A percentile compares a stretch with the other conserved stretches of the same genome.
These are phyloP conservation scores for Kluyveromyces lactis DNA, from an alignment of 805 yeast species.

Conservation along the genomic window DNA sequence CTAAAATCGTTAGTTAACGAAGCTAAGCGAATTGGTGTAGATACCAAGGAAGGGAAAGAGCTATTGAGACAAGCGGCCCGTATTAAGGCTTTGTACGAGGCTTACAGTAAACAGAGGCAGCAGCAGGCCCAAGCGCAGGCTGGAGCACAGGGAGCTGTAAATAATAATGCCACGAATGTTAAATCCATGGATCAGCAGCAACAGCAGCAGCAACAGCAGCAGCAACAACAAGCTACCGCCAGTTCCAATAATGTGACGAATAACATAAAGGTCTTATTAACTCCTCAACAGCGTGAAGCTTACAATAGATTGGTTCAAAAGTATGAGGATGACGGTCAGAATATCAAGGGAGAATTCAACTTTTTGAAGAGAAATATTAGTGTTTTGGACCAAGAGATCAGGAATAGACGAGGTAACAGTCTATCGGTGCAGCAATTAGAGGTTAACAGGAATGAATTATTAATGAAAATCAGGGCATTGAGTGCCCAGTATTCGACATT, in stretches of 20 bases:
- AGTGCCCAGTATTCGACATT: constrained; percentile 20
- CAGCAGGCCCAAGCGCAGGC: constrained; percentile 19
- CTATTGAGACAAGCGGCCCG: constrained; percentile 55
- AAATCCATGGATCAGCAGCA: constrained; percentile 5
- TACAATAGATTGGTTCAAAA: constrained; percentile 21
- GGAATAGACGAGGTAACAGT: constrained; percentile 17
- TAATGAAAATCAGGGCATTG: constrained; percentile 19
- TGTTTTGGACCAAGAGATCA: constrained; percentile 22
- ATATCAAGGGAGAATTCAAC: constrained; percentile 24
- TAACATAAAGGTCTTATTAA: constrained; percentile 23
- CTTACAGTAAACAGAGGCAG: constrained; percentile 36
- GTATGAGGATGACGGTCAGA: constrained; percentile 24
- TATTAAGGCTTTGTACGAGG: constrained; percentile 51
- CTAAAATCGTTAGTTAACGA: constrained; percentile 50
- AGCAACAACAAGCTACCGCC: constrained; percentile 9
- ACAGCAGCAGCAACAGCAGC: constrained; percentile 8
- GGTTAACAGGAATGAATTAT: constrained; percentile 20
- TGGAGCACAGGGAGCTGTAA: constrained; percentile 10
- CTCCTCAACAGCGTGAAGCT: constrained; percentile 25
- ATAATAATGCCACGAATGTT: constrained; percentile 10
- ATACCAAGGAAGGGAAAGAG: constrained; percentile 53
- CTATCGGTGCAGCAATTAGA: constrained; percentile 21
- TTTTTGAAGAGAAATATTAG: constrained; percentile 26
- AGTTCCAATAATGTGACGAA: constrained; percentile 14
- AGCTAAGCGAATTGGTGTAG: constrained; percentile 55